These are phyloP conservation scores for Lonicera japonica DNA, from an alignment of 129 eudicot species.

Conservation along the genomic window DNA sequence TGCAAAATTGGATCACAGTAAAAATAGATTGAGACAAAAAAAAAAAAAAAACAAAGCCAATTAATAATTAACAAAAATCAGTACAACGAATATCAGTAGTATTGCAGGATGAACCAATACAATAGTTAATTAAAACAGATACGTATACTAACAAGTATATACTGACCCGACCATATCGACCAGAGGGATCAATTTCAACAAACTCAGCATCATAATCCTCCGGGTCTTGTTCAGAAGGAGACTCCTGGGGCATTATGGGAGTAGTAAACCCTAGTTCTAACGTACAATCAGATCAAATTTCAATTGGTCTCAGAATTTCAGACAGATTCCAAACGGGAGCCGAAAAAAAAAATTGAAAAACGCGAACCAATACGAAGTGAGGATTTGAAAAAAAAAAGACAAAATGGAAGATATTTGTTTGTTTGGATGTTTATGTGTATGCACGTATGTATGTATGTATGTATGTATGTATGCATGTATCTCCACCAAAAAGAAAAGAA, in stretches of 20 bases:
- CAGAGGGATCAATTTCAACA: conserved; percentile 80
- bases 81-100: not conserved
- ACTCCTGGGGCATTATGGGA: conserved; percentile 42
- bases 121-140: too few species aligned
- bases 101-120: too few species aligned
- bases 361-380: conserved; percentile 3
- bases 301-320: not conserved
- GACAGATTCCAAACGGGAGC: not conserved
- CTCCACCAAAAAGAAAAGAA: not conserved
- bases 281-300: conserved; percentile 18
- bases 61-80: not conserved
- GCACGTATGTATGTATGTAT: too few species aligned
- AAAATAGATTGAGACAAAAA: conserved; percentile 4
- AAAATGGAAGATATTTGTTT: not conserved
- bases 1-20: conserved; percentile 35
- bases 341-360: not conserved
- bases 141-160: too few species aligned
- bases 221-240: conserved; percentile 47
- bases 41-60: not conserved
- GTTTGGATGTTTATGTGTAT: too few species aligned
- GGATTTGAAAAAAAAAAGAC: conserved; percentile 2
- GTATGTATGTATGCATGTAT: too few species aligned
- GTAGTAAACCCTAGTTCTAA: conserved; percentile 23
- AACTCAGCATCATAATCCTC: conserved; percentile 66
- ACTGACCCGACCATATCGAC: conserved; percentile 96